Evolutionary conservation across 768 basidiomycete genomes (phyloP), one percentile per base, ranked within the genome.

Genomic region (Kwoniella botswanensis): DNA sequence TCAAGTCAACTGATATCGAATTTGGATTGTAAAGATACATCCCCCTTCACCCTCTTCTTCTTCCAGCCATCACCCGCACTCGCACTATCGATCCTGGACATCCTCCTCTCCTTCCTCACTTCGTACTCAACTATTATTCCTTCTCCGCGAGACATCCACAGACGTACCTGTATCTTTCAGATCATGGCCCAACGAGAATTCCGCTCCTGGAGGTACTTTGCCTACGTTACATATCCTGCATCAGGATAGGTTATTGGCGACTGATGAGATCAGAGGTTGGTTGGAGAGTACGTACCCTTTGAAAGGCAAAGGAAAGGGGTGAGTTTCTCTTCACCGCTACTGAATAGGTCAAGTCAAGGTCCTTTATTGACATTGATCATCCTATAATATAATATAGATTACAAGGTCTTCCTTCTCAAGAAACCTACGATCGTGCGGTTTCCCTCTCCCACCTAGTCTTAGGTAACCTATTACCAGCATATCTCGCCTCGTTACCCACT

Each of bases 241-340:
- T 22, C 76, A 78, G 13, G 71, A 74, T 24, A 66, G 62, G 17
- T 52, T 81, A 26, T 6, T 79, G 22, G 11, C 68, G 5, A 64
- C 76, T 3, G 72, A 71, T 21, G 75, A 81, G 44, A 71, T 81
- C 42, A 10, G 80, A 46, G 46, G 63, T 6, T 81, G 80, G 80
- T 56, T 81, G 22, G 79, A 81, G 53, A 21, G 21, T n/a, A 62
- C 68, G 1, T 70, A 80, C 59, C 77, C 79, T 2, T 35, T 77
- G 15, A 71, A 76, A 35, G 74, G 78, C 13, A 74, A 76, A 63
- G 66, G 68, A 6, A 75, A 76, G 41, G 73, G 76, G 78, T 79
- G 54, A 58, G 76, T 70, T 26, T 2, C 15, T 24, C 10, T 60
- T 52, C 44, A 22, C 17, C 42, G 35, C 7, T 7, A 35, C 35